Evolutionary conservation across 2,329 filamentous ascomycete genomes (phyloP).

Genomic region (Colletotrichum australisinense): DNA sequence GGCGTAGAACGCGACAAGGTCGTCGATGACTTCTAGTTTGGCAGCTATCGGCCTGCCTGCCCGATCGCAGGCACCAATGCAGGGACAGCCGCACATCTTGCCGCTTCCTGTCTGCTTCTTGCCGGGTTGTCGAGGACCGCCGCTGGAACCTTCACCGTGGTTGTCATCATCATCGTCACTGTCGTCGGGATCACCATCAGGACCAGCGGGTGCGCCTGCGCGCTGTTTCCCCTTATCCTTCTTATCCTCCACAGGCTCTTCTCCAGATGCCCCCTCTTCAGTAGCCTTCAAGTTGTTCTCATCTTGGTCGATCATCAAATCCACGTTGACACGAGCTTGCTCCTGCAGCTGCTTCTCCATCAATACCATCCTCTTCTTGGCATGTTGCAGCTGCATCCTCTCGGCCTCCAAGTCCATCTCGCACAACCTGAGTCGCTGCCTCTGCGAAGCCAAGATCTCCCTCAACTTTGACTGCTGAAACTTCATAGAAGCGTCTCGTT

Average conservation of each 20-base stretch:
- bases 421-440: not conserved
- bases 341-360: not conserved
- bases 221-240: not conserved
- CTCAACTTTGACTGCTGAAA: not conserved
- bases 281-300: not conserved
- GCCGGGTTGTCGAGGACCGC: too few relatives aligned
- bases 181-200: not conserved
- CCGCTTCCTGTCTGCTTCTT: not conserved
- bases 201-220: not conserved
- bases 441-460: not conserved
- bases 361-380: not conserved
- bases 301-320: not conserved
- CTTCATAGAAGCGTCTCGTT: not conserved
- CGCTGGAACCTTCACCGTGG: not conserved
- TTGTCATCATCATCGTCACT: not conserved
- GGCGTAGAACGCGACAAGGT: not conserved
- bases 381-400: not conserved
- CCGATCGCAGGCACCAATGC: not conserved
- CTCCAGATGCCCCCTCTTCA: not conserved
- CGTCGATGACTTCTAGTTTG: not conserved
- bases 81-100: not conserved
- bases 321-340: not conserved
- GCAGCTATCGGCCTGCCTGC: not conserved
- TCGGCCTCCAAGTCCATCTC: not conserved
- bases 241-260: not conserved